Conservation (phyloP, 305 asterid genomes). For the Andrographis paniculata region DNA sequence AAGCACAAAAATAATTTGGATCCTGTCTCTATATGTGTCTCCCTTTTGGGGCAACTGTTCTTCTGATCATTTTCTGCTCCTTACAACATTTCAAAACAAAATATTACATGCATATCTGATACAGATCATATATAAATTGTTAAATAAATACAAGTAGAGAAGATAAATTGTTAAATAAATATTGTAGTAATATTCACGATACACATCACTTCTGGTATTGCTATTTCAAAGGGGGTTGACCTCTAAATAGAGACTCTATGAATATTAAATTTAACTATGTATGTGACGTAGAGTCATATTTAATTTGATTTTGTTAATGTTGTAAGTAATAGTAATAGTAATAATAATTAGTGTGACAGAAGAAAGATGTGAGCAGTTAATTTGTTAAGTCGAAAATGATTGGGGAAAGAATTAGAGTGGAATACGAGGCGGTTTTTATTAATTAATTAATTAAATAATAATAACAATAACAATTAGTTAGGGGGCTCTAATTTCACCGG, state of each 20-base stretch:
- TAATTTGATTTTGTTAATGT: too few species aligned
- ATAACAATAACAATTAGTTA: neutral
- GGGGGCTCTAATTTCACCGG: constrained; percentile 16
- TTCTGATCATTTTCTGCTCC: neutral
- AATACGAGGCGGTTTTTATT: constrained; percentile 14
- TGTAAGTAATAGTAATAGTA: too few species aligned
- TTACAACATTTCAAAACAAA: neutral
- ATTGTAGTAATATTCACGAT: neutral
- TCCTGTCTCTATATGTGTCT: neutral
- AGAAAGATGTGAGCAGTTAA: neutral
- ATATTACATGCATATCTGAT: too few species aligned
- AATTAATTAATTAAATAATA: constrained; percentile 5
- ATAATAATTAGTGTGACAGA: neutral
- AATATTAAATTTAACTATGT: neutral
- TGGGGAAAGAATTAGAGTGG: constrained; percentile 27
- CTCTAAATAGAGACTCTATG: constrained; percentile 13
- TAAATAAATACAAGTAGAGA: too few species aligned
- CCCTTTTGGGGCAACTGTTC: neutral
- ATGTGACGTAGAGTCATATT: too few species aligned
- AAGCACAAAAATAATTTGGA: too few species aligned
- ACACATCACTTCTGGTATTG: constrained; percentile 13
- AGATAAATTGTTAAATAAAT: too few species aligned
- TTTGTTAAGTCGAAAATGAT: constrained; percentile 18
- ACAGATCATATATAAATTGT: too few species aligned
- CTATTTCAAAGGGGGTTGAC: constrained; percentile 20